Evolutionary conservation across 345 rosid genomes (phyloP), one percentile per base, ranked within the genome.

Genomic region (Populus nigra): DNA sequence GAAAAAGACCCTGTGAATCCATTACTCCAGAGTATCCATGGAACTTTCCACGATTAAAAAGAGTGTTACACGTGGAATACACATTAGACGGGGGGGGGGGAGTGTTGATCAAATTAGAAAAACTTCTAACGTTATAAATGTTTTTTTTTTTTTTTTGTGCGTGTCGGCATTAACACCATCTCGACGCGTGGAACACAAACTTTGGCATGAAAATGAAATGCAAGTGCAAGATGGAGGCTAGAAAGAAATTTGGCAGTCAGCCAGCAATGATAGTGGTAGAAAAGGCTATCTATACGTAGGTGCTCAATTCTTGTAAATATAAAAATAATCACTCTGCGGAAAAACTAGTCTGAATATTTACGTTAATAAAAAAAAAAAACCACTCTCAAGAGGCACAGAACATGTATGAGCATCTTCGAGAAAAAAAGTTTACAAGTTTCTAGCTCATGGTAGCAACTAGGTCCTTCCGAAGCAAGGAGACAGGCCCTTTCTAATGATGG

Each of bases 191-290:
- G 77, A 75, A 41, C 4, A 74, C 69, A 72, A 73, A 55, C 69
- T 7, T 8, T 71, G 68, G 62, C 45, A 55, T 72, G 82, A 78
- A 71, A 78, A 72, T n/a, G 80, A 80, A 67, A 75, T 71, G 65
- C 75, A 75, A 72, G 17, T 23, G 68, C 38, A 62, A 71, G 25
- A 36, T 47, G 7, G 78, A 68, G 67, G 66, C 69, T 59, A 66
- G 55, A 70, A 69, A 41, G 55, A 69, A 5, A 69, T 41, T 67
- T 79, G 66, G 70, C 68, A 5, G 53, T 73, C 18, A 73, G 69
- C 69, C 45, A 49, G 55, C 72, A 47, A 27, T 33, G 78, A 53
- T 29, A 72, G 65, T 17, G 81, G 57, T 65, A 38, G 27, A 53
- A 65, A 69, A 76, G 73, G 79, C 33, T 25, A 49, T 70, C 36